These are phyloP conservation scores for Knufia fluminis DNA, from an alignment of 2,329 filamentous ascomycete species.

Conservation along the genomic window DNA sequence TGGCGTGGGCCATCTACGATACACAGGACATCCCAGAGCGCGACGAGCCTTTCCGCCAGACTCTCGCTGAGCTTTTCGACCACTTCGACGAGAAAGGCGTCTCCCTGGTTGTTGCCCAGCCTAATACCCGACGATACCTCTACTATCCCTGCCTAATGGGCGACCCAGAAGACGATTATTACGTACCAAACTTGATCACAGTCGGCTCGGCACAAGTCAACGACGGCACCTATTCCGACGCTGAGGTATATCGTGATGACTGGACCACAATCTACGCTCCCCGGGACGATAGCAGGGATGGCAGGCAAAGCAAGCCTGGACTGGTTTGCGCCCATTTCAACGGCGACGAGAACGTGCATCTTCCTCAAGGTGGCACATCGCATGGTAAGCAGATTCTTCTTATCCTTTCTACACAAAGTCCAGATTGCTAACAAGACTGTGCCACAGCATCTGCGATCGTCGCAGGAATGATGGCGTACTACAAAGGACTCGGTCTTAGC, in stretches of 20 bases:
- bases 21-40: neutral
- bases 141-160: neutral
- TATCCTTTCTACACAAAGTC: neutral
- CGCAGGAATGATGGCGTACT: neutral
- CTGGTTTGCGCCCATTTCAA: neutral
- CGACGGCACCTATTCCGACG: neutral
- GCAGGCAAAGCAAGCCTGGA: neutral
- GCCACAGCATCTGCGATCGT: neutral
- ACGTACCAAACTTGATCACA: neutral
- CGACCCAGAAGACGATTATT: neutral
- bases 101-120: neutral
- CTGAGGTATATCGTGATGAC: neutral
- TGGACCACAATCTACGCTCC: neutral
- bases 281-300: neutral
- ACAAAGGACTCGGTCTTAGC: neutral
- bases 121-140: neutral
- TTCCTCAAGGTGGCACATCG: neutral
- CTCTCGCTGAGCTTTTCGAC: neutral
- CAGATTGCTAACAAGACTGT: neutral
- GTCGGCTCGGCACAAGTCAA: neutral
- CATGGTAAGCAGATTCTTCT: neutral
- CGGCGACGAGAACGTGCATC: neutral
- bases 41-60: neutral
- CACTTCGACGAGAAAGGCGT: neutral
- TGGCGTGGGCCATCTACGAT: neutral